phyloP scores from a whole-genome alignment of 163 green algal species.

The Chlorella variabilis region DNA sequence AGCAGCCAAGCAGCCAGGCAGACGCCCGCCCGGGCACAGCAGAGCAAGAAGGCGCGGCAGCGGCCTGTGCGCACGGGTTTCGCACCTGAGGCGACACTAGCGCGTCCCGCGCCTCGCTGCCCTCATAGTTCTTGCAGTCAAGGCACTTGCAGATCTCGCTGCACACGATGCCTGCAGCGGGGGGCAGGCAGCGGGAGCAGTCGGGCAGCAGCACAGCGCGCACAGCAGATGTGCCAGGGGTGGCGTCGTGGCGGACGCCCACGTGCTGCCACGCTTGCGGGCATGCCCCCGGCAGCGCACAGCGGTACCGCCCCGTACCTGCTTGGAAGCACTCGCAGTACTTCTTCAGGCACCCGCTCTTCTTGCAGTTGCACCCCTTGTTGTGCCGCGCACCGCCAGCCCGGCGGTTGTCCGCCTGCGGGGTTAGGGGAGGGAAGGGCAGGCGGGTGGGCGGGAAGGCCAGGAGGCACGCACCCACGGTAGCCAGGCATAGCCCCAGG shows the following conservation, averaged over 20 bases:
- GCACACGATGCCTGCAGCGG: conserved; percentile 85
- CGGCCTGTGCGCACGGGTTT: not conserved
- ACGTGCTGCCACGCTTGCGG: too few relatives aligned
- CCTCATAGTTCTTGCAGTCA: conserved; percentile 97
- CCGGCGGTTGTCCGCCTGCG: conserved; percentile 11
- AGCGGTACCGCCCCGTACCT: too few relatives aligned
- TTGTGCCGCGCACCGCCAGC: conserved; percentile 52
- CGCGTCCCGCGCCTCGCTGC: conserved; percentile 42
- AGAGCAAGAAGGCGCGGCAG: not conserved
- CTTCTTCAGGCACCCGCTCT: conserved; percentile 90
- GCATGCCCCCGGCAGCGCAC: too few relatives aligned
- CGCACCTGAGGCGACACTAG: conserved; percentile 17
- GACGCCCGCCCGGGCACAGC: not conserved
- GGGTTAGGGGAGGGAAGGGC: not conserved
- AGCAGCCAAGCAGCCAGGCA: not conserved
- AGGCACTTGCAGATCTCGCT: conserved; percentile 96
- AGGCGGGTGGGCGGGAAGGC: not conserved
- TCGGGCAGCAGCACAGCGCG: too few relatives aligned
- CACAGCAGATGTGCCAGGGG: not conserved
- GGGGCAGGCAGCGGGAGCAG: too few relatives aligned
- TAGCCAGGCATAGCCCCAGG: too few relatives aligned
- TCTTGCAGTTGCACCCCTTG: conserved; percentile 93
- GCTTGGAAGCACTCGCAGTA: conserved; percentile 98
- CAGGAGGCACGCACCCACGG: too few relatives aligned
- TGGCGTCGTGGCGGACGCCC: too few relatives aligned